phyloP scores from a whole-genome alignment of 2,329 filamentous ascomycete genomes.

The Pseudogymnoascus sp. region DNA sequence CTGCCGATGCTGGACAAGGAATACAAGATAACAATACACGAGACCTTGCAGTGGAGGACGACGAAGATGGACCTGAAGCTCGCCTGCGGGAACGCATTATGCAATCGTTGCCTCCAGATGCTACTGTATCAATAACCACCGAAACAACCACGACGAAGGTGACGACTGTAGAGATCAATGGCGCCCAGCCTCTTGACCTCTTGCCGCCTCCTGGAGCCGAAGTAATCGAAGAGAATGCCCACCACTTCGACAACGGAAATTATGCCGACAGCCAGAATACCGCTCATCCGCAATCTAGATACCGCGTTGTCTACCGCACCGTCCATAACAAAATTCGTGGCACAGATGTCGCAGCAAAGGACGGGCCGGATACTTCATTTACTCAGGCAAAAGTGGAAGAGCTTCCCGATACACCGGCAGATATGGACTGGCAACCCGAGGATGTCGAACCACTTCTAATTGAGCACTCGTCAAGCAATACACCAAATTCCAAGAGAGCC shows the following conservation, averaged over 20 bases:
- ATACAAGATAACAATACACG: conserved; percentile 32
- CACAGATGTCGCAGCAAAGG: conserved; percentile 29
- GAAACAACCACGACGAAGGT: conserved; percentile 52
- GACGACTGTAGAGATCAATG: conserved; percentile 55
- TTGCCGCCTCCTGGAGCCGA: conserved; percentile 50
- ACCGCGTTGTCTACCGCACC: conserved; percentile 47
- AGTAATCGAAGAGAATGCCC: conserved; percentile 42
- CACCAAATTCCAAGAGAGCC: conserved; percentile 25
- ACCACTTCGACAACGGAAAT: conserved; percentile 16
- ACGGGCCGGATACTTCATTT: conserved; percentile 18
- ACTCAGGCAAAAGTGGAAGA: conserved; percentile 3
- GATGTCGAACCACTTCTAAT: background rate
- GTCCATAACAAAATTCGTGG: conserved; percentile 42
- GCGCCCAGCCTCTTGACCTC: conserved; percentile 41
- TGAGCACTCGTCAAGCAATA: background rate
- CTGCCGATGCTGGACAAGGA: conserved; percentile 16
- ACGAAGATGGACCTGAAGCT: conserved; percentile 37
- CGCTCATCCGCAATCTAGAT: conserved; percentile 17
- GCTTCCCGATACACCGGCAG: background rate
- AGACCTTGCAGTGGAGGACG: conserved; percentile 25
- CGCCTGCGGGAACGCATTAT: conserved; percentile 46
- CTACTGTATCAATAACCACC: conserved; percentile 52
- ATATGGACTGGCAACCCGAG: background rate
- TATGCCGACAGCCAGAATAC: conserved; percentile 15
- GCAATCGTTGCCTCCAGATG: conserved; percentile 45